Conservation (phyloP, 2,329 filamentous ascomycete genomes). For the Exophiala lecanii-corni region DNA sequence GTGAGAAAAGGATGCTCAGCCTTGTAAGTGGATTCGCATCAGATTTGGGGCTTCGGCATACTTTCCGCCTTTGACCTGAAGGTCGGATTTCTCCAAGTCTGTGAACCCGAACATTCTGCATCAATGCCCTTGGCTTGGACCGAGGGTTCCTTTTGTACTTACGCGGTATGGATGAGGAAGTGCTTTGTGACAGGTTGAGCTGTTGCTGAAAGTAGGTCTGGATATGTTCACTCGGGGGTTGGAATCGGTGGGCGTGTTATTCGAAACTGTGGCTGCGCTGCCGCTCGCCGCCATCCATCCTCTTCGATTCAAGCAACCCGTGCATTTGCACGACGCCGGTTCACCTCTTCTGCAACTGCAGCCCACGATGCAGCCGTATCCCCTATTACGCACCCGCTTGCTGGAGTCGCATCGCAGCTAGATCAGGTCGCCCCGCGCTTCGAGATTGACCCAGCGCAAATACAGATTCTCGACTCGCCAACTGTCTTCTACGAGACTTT, state of each 20-base stretch:
- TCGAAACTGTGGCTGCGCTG: conserved; percentile 19
- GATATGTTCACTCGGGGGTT: conserved; percentile 24
- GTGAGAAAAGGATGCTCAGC: too few species aligned
- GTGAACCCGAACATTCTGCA: too few species aligned
- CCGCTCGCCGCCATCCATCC: conserved; percentile 2
- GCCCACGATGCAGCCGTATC: conserved; percentile 13
- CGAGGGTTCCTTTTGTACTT: too few species aligned
- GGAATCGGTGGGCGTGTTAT: conserved; percentile 16
- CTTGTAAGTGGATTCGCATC: too few species aligned
- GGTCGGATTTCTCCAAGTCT: too few species aligned
- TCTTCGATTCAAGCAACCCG: conserved; percentile 8
- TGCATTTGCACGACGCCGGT: conserved; percentile 12
- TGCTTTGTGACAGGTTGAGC: too few species aligned
- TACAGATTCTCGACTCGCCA: conserved; percentile 73
- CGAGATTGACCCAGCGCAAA: conserved; percentile 73
- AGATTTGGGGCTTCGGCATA: too few species aligned
- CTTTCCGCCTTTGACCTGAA: too few species aligned
- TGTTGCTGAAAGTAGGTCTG: background rate
- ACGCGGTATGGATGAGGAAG: too few species aligned
- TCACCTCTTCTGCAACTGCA: conserved; percentile 16
- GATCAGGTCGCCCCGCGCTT: conserved; percentile 90
- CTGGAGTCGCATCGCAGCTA: conserved; percentile 65
- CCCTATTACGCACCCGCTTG: conserved; percentile 49
- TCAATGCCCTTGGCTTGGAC: too few species aligned
- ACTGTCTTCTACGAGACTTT: conserved; percentile 86